Evolutionary conservation across 352 stramenopile species (phyloP), one percentile per base, ranked within the genome.

Genomic region (Discostella stelligera): DNA sequence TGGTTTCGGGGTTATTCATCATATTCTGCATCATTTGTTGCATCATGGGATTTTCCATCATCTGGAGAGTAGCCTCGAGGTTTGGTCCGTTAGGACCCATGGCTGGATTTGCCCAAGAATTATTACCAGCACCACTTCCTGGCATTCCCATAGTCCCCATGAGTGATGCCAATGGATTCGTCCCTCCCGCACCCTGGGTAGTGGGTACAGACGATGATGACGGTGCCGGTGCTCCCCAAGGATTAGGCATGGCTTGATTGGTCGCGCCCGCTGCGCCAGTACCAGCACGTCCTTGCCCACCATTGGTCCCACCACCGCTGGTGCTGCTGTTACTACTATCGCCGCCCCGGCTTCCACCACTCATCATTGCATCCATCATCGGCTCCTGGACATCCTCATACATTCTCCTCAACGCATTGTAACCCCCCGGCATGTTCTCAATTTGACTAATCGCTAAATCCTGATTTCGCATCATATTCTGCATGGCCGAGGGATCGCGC

Each of bases 391-490:
- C 80, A 61, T 95, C 84, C 50, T 91, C 80, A 84, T 94, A 98
- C 95, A 93, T 92, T 56, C 80, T 87, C 25, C 94, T 91, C n/a
- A 99, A 83, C 0, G 96, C 96, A 78, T 97, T 97, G 80, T 98
- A 98, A 37, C 97, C 97, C 49, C 98, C 96, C 0, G 96, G 96
- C 56, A 98, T 95, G 74, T 96, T 98, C 84, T 98, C 95, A 67
- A 99, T 96, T 82, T 99, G 97, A 52, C 91, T 93, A 87, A 99
- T 91, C 16, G 96, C 96, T 54, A 97, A 95, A 87, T 99, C 97
- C 79, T 99, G 96, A 84, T 90, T 96, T 4, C 96, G 91, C 95
- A 98, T 98, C 86, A 97, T 97, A 76, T 99, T 95, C 49, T 96
- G 94, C 94, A 98, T 97, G 16, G 94, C 94, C 5, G 89, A 91